A percentile compares a stretch with the other conserved stretches of the same genome.
Conservation (phyloP, 2,329 filamentous ascomycete species). For the Fusarium nodosum region DNA sequence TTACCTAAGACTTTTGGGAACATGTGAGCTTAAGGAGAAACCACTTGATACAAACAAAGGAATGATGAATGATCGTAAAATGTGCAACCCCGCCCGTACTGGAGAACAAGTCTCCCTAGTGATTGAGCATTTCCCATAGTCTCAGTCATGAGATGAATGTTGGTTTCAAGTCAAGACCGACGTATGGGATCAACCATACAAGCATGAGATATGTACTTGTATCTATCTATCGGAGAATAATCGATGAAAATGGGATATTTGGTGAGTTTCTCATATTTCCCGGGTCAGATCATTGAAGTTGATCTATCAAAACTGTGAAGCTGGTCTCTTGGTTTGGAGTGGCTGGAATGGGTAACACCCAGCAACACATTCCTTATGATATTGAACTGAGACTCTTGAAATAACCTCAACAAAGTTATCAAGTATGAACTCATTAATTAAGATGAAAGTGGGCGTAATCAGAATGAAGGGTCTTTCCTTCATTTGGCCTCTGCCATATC, state of each 20-base stretch:
- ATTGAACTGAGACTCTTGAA: slow-evolving; percentile 51
- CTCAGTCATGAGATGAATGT: slow-evolving; percentile 14
- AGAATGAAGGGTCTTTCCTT: slow-evolving; percentile 31
- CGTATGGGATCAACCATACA: no score
- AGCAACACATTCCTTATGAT: slow-evolving; percentile 58
- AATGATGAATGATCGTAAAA: slow-evolving; percentile 50
- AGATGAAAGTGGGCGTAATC: slow-evolving; percentile 45
- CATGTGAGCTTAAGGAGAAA: slow-evolving; percentile 53
- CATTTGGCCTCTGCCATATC: slow-evolving; percentile 31
- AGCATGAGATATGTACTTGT: background rate
- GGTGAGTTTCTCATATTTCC: slow-evolving; percentile 7
- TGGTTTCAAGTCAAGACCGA: background rate
- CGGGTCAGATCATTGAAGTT: slow-evolving; percentile 1
- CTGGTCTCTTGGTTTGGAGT: slow-evolving; percentile 33
- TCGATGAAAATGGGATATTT: slow-evolving; percentile 11
- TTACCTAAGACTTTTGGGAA: slow-evolving; percentile 52
- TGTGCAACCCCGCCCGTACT: slow-evolving; percentile 38
- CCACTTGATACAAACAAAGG: slow-evolving; percentile 50
- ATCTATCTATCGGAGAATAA: slow-evolving; percentile 4
- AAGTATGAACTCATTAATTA: slow-evolving; percentile 21
- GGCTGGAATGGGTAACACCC: slow-evolving; percentile 55
- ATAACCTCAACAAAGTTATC: slow-evolving; percentile 44
- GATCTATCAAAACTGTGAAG: slow-evolving; percentile 29
- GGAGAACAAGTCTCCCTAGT: slow-evolving; percentile 30
- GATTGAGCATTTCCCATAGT: slow-evolving; percentile 19